These are phyloP conservation scores for Wickerhamomyces chambardii DNA, from an alignment of 805 yeast species.

Conservation along the genomic window DNA sequence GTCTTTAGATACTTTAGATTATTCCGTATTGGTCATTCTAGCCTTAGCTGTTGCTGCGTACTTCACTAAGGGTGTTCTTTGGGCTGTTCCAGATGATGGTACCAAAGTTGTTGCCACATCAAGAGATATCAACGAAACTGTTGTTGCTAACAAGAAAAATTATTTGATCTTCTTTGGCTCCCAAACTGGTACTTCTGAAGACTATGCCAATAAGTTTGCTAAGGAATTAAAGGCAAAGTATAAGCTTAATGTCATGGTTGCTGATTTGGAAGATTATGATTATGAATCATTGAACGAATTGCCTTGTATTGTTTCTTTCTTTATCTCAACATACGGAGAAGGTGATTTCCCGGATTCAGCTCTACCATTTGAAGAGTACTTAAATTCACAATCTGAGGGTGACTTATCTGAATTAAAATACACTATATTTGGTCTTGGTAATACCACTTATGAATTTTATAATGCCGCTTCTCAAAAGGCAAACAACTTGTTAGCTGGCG, in stretches of 20 bases:
- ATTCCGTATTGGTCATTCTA: constrained; percentile 56
- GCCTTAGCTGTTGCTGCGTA: constrained; percentile 59
- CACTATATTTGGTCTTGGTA: constrained; percentile 88
- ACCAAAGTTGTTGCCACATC: constrained; percentile 29
- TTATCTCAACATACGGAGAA: constrained; percentile 94
- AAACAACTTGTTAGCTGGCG: constrained; percentile 37
- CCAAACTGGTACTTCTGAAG: constrained; percentile 98
- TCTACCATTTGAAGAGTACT: constrained; percentile 62
- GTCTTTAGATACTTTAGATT: constrained; percentile 68
- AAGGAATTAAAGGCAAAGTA: constrained; percentile 81
- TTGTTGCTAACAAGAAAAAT: constrained; percentile 58
- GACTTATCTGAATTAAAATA: constrained; percentile 51
- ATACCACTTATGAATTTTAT: constrained; percentile 87
- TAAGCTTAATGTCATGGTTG: constrained; percentile 75
- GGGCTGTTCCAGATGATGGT: constrained; percentile 29
- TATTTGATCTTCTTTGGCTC: constrained; percentile 84
- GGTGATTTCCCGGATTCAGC: constrained; percentile 98
- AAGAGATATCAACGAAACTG: constrained; percentile 48
- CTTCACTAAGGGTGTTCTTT: constrained; percentile 52
- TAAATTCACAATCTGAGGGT: constrained; percentile 45
- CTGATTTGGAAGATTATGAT: constrained; percentile 85
- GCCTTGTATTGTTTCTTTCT: constrained; percentile 56
- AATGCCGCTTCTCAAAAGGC: constrained; percentile 72
- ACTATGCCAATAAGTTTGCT: constrained; percentile 83
- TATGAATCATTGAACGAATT: constrained; percentile 66